Base-by-base conservation (phyloP, 371 early-diverging fungal species). In the Funneliformis caledonium region DNA sequence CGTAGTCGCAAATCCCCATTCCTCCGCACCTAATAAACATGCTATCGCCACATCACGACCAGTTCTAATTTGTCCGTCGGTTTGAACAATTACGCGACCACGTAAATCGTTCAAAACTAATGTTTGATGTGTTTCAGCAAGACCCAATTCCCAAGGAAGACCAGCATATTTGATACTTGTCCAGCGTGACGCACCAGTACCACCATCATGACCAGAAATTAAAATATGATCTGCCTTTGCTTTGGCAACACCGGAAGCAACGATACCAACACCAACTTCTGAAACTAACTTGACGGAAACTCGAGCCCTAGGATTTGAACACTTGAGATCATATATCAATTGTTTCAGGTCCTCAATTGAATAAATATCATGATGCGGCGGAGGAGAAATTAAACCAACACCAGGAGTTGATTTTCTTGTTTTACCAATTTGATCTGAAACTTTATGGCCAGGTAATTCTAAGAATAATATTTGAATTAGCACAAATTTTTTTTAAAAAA, bases 291-390 rank as follows among this genome's bases (percentile, higher is more conserved):
- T 98, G 78, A 98, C 99, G 11, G 96, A 96, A 33, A 98, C 94
- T 79, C 97, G 92, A 26, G 99, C 92, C 2, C 88, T 88, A 11
- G 95, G 96, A 85, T 97, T 98, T 68, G 97, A 89, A 84, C 96
- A 94, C 89, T 97, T 97, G 78, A 97, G 90, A 84, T 98, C 99
- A 83, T 97, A 97, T 81, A 98, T 98, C 47, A 98, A 88, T 86
- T 98, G 98, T 89, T 96, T 97, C 80, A 98, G 88, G 85, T 98
- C 98, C 87, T 98, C 98, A 74, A 96, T 95, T 14, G 97, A 97
- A 89, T 98, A 97, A 79, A 97, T 97, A 84, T 98, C 98, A 90
- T 98, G 98, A 85, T 97, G 98, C 81, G 97, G 97, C 82, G 98
- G 97, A 43, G 98, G 98, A 31, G 94, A 94, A 78, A 98, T 97